These are phyloP conservation scores for Tilletia setariae DNA, from an alignment of 1,284 basidiomycete species.

Conservation along the genomic window DNA sequence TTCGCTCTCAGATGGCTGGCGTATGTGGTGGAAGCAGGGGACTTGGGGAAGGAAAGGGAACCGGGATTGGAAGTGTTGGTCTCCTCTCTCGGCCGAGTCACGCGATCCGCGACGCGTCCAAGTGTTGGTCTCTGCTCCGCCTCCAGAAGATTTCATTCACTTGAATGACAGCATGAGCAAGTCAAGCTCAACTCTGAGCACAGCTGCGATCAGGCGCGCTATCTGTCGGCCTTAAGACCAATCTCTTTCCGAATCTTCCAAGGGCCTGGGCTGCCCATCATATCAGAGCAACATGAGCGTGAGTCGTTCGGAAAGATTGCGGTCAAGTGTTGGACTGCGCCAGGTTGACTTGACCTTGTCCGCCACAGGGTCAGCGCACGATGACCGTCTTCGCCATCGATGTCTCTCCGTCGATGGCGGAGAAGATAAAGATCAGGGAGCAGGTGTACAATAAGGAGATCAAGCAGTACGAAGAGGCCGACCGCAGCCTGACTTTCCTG, in stretches of 20 bases:
- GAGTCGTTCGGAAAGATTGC: not conserved
- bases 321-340: too few relatives aligned
- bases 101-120: not conserved
- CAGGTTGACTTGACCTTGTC: too few relatives aligned
- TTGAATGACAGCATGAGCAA: too few relatives aligned
- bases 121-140: constrained; percentile 4
- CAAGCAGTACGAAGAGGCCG: not conserved
- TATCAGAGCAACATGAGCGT: not conserved
- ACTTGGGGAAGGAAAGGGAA: not conserved
- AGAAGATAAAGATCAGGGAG: constrained; percentile 49
- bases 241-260: too few relatives aligned
- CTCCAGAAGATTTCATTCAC: too few relatives aligned
- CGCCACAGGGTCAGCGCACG: constrained; percentile 7
- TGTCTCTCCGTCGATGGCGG: constrained; percentile 78
- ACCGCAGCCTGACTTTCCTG: constrained; percentile 60
- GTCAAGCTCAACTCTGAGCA: too few relatives aligned
- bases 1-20: not conserved
- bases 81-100: not conserved
- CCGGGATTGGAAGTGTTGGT: not conserved
- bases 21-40: not conserved
- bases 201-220: too few relatives aligned
- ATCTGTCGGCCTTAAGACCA: too few relatives aligned
- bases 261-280: too few relatives aligned
- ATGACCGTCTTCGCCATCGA: constrained; percentile 69
- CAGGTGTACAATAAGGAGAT: constrained; percentile 20